Percentiles rank a stretch among this genome's conserved stretches.
These are phyloP conservation scores for Vanrija sp. DNA, from an alignment of 1,284 basidiomycete genomes.

Conservation along the genomic window DNA sequence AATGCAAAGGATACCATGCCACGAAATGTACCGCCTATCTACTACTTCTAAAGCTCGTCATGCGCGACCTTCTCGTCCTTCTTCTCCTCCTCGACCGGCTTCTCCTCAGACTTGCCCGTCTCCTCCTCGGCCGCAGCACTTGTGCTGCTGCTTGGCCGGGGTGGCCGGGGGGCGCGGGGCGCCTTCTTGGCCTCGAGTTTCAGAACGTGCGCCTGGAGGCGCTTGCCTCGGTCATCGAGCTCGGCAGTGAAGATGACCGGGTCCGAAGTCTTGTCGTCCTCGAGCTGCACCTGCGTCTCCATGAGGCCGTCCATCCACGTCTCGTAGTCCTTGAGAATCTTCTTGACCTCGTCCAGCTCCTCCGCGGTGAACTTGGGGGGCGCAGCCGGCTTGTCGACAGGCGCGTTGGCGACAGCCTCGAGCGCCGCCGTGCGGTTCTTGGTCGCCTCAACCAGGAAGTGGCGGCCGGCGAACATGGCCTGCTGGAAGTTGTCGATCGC, in stretches of 20 bases:
- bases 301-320: slow-evolving; percentile 73
- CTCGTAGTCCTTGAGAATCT: slow-evolving; percentile 69
- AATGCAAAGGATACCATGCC: too few species aligned
- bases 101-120: background rate
- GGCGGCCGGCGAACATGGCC: slow-evolving; percentile 57
- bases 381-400: slow-evolving; percentile 50
- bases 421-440: slow-evolving; percentile 56
- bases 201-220: slow-evolving; percentile 65
- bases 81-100: background rate
- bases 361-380: slow-evolving; percentile 73
- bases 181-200: slow-evolving; percentile 7
- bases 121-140: background rate
- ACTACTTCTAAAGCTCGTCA: slow-evolving; percentile 11
- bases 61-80: background rate
- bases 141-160: slow-evolving; percentile 2
- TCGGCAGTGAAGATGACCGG: slow-evolving; percentile 76
- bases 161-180: slow-evolving; percentile 10
- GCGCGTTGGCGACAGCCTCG: slow-evolving; percentile 49
- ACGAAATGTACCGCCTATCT: too few species aligned
- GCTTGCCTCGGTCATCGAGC: slow-evolving; percentile 74
- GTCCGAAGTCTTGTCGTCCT: slow-evolving; percentile 63
- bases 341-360: slow-evolving; percentile 73
- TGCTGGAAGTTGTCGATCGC: slow-evolving; percentile 62
- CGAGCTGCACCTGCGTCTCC: slow-evolving; percentile 66
- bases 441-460: slow-evolving; percentile 76